Percentiles rank a stretch among this genome's conserved stretches.
phyloP scores from a whole-genome alignment of 2,329 filamentous ascomycete species.

The Diaporthe sp. region DNA sequence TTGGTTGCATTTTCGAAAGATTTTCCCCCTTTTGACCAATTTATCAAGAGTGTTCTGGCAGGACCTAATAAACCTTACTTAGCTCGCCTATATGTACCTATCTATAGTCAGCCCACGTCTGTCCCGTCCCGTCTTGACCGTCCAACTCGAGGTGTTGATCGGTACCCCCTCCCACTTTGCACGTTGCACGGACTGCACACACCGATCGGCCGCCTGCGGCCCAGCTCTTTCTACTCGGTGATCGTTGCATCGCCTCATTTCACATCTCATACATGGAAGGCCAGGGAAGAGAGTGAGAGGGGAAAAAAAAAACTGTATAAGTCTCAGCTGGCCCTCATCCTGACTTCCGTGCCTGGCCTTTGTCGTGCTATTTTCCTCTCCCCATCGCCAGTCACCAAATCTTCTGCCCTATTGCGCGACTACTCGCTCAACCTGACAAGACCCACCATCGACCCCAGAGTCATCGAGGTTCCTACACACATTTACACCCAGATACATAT shows the following conservation, averaged over 20 bases:
- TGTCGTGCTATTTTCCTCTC: not conserved
- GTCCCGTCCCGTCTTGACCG: conserved; percentile 12
- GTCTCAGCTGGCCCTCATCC: conserved; percentile 18
- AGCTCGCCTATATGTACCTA: conserved; percentile 9
- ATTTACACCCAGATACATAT: not conserved
- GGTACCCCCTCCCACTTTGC: conserved; percentile 16
- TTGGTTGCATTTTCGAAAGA: conserved; percentile 18
- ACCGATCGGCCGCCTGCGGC: conserved; percentile 31
- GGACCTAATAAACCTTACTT: conserved; percentile 18
- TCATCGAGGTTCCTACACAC: conserved; percentile 7
- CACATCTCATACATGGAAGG: conserved; percentile 23
- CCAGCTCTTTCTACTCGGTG: conserved; percentile 15
- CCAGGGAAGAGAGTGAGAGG: not conserved
- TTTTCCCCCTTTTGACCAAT: conserved; percentile 15
- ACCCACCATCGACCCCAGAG: not conserved
- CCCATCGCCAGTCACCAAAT: conserved; percentile 20
- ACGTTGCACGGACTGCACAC: conserved; percentile 33
- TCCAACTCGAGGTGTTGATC: conserved; percentile 20
- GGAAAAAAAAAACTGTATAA: conserved; percentile 30
- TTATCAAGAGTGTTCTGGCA: conserved; percentile 8
- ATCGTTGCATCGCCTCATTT: conserved; percentile 33
- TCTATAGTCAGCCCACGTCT: conserved; percentile 19
- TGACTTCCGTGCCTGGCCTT: not conserved
- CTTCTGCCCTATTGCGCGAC: conserved; percentile 2
- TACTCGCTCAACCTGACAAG: not conserved